Evolutionary conservation across 2,329 filamentous ascomycete genomes (phyloP).

Genomic region (Ophiognomonia clavigignenti-juglandacearum): DNA sequence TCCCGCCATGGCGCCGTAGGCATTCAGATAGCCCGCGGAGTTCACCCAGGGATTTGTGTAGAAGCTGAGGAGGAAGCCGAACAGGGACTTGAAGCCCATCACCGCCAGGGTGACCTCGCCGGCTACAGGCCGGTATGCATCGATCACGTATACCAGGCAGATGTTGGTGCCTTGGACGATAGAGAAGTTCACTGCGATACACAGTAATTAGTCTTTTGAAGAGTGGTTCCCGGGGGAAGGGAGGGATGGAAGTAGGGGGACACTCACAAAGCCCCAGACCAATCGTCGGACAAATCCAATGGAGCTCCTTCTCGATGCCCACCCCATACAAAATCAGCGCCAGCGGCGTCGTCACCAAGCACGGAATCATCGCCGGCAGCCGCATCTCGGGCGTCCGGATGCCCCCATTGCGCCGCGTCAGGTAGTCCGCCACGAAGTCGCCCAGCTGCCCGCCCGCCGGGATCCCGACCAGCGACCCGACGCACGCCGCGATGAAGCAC

Average conservation of each 20-base stretch:
- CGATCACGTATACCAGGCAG: conserved; percentile 52
- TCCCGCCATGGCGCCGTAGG: conserved; percentile 54
- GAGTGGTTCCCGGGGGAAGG: too few species aligned
- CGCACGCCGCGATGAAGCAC: conserved; percentile 42
- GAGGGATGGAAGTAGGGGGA: too few species aligned
- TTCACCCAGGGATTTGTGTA: conserved; percentile 57
- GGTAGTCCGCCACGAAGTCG: conserved; percentile 41
- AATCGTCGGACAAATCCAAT: conserved; percentile 53
- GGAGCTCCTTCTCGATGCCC: conserved; percentile 39
- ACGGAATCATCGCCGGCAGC: conserved; percentile 47
- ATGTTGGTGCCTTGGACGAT: conserved; percentile 53
- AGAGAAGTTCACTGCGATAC: conserved; percentile 43
- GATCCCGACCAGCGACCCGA: conserved; percentile 45
- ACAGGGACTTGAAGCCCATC: conserved; percentile 50
- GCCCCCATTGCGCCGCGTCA: conserved; percentile 48
- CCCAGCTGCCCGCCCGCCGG: conserved; percentile 43
- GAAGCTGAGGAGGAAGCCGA: conserved; percentile 55
- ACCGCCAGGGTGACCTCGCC: conserved; percentile 51
- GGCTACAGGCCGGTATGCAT: conserved; percentile 52
- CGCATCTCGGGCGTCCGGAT: conserved; percentile 57
- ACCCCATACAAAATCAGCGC: conserved; percentile 41
- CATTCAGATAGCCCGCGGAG: conserved; percentile 41
- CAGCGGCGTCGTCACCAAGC: conserved; percentile 44
- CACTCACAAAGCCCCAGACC: conserved; percentile 47
- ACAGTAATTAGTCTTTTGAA: background rate